These are phyloP conservation scores for Aethionema arabicum DNA, from an alignment of 345 rosid species.

Conservation along the genomic window DNA sequence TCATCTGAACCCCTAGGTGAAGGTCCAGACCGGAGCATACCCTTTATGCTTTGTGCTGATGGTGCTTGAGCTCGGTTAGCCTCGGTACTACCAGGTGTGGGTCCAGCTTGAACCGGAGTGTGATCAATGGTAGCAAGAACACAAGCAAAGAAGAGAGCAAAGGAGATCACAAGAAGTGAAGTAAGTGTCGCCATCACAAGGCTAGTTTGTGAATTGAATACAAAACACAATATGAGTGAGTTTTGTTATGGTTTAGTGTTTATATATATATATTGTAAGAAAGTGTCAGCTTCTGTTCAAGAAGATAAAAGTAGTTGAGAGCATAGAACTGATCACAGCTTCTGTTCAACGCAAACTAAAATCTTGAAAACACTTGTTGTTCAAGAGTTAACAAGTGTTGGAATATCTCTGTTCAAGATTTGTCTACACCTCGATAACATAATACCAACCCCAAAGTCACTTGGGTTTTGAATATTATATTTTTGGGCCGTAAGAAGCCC, in stretches of 20 bases:
- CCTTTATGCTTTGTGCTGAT: too few relatives aligned
- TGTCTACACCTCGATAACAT: background rate
- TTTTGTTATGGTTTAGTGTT: background rate
- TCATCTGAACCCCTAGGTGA: slow-evolving; percentile 1
- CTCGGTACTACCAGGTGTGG: too few relatives aligned
- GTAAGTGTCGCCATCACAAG: slow-evolving; percentile 8
- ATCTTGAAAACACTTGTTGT: slow-evolving; percentile 2
- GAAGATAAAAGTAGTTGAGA: slow-evolving; percentile 6
- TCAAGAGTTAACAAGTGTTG: background rate
- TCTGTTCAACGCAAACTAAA: slow-evolving; percentile 11
- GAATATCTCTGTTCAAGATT: background rate
- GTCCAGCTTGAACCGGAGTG: too few relatives aligned
- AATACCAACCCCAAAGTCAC: too few relatives aligned
- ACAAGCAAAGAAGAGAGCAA: slow-evolving; percentile 15
- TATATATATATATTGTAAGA: slow-evolving; percentile 24
- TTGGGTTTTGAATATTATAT: too few relatives aligned
- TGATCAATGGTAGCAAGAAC: background rate
- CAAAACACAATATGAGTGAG: too few relatives aligned
- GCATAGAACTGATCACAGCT: background rate
- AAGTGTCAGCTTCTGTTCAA: slow-evolving; percentile 13
- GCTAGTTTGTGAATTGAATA: background rate
- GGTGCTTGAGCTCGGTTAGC: too few relatives aligned
- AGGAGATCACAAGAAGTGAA: slow-evolving; percentile 7
- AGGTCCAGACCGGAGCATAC: slow-evolving; percentile 10
- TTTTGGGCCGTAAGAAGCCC: too few relatives aligned